Evolutionary conservation across 495 filamentous ascomycete genomes (phyloP).

Genomic region (Letharia columbiana): DNA sequence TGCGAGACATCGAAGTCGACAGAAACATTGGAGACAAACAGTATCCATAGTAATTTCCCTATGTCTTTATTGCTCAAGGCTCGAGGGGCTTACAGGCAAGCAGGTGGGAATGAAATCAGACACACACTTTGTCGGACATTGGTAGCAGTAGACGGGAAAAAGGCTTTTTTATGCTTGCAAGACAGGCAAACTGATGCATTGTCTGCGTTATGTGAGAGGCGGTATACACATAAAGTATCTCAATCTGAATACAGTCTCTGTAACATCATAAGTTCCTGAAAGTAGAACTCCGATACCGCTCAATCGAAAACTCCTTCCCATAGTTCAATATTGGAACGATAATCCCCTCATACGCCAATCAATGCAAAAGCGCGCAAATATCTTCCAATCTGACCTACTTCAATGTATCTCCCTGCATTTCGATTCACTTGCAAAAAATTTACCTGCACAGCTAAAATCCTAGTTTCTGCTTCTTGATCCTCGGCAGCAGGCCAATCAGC

Average conservation of each 20-base stretch:
- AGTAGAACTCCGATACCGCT: background rate
- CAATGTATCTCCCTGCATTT: background rate
- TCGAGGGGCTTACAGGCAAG: background rate
- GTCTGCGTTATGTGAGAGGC: background rate
- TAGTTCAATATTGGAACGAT: background rate
- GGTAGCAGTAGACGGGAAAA: background rate
- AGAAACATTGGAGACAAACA: background rate
- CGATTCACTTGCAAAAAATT: background rate
- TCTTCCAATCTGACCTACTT: background rate
- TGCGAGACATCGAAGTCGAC: background rate
- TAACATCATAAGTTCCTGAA: background rate
- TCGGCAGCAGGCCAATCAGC: conserved; percentile 59
- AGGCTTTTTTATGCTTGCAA: background rate
- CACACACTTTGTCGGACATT: background rate
- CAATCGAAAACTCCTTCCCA: background rate
- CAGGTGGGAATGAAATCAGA: background rate
- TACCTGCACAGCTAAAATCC: conserved; percentile 38
- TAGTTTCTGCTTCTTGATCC: conserved; percentile 78
- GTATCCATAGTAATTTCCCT: background rate
- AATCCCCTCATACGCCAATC: background rate
- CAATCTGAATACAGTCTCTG: background rate
- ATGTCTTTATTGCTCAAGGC: background rate
- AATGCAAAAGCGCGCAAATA: background rate
- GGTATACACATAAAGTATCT: background rate
- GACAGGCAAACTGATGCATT: background rate